Conservation (phyloP, 352 stramenopile species). For the Phytophthora ohioensis region DNA sequence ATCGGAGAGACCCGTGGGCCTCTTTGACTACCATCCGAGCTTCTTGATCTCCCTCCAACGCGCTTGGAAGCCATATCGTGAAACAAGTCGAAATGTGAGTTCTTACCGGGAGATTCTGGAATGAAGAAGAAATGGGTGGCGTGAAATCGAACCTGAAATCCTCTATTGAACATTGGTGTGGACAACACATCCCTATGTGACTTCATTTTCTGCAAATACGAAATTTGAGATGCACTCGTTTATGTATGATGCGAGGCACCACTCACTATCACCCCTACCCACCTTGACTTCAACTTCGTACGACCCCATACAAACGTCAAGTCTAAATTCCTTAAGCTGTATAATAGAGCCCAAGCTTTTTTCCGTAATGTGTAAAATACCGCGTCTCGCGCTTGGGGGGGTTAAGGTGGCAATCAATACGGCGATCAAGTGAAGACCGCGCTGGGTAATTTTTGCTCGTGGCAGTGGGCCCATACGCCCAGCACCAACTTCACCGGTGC, state of each 20-base stretch:
- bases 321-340: constrained; percentile 2
- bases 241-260: too few species aligned
- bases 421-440: too few species aligned
- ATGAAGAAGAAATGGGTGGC: constrained; percentile 2
- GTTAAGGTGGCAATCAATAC: too few species aligned
- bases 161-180: neutral
- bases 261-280: too few species aligned
- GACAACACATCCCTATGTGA: neutral
- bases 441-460: too few species aligned
- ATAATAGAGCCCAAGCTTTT: neutral
- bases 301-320: neutral
- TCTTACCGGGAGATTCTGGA: neutral
- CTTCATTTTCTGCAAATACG: neutral
- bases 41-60: constrained; percentile 3
- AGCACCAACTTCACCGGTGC: too few species aligned
- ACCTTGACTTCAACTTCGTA: too few species aligned
- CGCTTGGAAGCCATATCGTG: neutral
- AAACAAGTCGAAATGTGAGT: neutral
- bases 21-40: neutral
- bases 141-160: neutral
- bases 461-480: too few species aligned
- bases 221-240: too few species aligned
- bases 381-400: neutral
- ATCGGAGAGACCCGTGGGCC: neutral
- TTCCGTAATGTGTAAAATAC: neutral